Evolutionary conservation across 768 basidiomycete genomes (phyloP).

Genomic region (Psilocybe azurescens): DNA sequence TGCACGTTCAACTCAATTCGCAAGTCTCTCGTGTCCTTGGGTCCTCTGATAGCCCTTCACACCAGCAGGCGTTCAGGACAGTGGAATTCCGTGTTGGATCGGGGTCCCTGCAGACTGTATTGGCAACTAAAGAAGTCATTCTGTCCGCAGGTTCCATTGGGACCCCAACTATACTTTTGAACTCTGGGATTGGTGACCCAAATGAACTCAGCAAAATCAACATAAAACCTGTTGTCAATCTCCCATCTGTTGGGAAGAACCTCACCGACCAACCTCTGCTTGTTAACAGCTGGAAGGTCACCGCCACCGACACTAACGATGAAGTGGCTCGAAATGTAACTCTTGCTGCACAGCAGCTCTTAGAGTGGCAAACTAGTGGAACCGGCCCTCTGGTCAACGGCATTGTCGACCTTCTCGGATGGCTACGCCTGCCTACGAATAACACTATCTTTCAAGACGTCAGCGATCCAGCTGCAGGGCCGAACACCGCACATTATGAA

Average conservation of each 20-base stretch:
- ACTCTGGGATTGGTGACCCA: slow-evolving; percentile 40
- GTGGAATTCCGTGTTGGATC: slow-evolving; percentile 13
- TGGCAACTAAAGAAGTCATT: slow-evolving; percentile 33
- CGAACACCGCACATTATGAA: too few species aligned
- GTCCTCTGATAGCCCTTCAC: background rate
- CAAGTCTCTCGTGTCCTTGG: slow-evolving; percentile 17
- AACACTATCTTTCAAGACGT: too few species aligned
- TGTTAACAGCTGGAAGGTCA: background rate
- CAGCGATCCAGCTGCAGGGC: too few species aligned
- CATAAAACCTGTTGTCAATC: slow-evolving; percentile 31
- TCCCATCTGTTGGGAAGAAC: slow-evolving; percentile 42
- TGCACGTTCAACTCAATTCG: slow-evolving; percentile 21
- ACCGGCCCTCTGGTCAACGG: background rate
- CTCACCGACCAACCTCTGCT: slow-evolving; percentile 34
- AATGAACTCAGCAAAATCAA: slow-evolving; percentile 27
- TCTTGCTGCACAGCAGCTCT: background rate
- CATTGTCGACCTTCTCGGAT: background rate
- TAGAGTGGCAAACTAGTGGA: background rate
- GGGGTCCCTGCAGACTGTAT: background rate
- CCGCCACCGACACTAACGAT: background rate
- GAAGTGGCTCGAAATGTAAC: background rate
- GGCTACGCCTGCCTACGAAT: too few species aligned
- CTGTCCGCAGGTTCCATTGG: slow-evolving; percentile 41
- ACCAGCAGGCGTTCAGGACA: background rate
- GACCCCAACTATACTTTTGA: slow-evolving; percentile 36